Base-by-base conservation (phyloP, 1,284 basidiomycete species). In the Mycosarcoma maydis region DNA sequence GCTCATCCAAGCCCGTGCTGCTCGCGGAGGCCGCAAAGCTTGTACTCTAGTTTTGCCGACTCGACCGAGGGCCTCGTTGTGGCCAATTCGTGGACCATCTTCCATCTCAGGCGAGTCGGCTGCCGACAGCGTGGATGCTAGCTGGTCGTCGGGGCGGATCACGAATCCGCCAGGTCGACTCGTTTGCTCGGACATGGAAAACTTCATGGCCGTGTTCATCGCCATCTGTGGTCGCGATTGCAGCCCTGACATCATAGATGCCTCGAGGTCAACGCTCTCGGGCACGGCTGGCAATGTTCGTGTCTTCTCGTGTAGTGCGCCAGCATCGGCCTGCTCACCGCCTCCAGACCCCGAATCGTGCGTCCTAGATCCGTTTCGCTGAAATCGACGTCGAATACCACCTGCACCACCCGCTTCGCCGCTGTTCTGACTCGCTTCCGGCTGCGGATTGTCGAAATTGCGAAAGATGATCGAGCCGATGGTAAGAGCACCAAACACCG, bases 231-330 rank as follows among this genome's bases (percentile, higher is more conserved):
- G 51, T 27, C 49, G 19, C 10, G 55, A 47, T 19, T 30, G 49
- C 7, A 26, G 13, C 13, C 47, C 17, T 20, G 49, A 56, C 54
- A 62, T 32, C 49, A 66, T 51, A 17, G 44, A 50, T n/a, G 62
- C 55, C 17, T 73, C 73, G 6, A 73, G 26, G 26, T 60, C 59
- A 2, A 75, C 73, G 22, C 72, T 75, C 48, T 76, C 74, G 2
- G 74, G 74, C n/a, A 76, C 74, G 3, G 74, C 69, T 11, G 74
- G 74, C 22, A 76, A 44, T 14, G 69, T 73, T 16, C 74, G 17
- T 3, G 72, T 53, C 46, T 58, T 66, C 1, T 60, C 57, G 7
- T 61, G 52, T 2, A 5, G 32, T 11, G 6, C 37, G 9, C 30
- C 36, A 17, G 27, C 32, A 5, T 14, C 30, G 8, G 4, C 36